These are phyloP conservation scores for Tuber brumale DNA, from an alignment of 495 filamentous ascomycete genomes.

Conservation along the genomic window DNA sequence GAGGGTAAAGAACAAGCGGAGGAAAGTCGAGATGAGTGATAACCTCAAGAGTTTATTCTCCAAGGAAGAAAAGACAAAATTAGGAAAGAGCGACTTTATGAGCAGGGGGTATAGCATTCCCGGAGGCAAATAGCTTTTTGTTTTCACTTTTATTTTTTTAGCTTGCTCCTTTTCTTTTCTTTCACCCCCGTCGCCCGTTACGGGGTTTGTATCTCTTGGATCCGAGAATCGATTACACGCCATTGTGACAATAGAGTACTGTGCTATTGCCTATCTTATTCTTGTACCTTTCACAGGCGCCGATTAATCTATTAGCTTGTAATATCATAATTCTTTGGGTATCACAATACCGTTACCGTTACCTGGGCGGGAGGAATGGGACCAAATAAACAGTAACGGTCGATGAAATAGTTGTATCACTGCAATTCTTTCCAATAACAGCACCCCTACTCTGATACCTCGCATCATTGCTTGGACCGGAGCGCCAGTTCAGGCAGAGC, in stretches of 20 bases:
- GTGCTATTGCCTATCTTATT: neutral
- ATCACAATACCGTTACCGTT: neutral
- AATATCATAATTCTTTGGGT: neutral
- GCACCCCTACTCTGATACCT: neutral
- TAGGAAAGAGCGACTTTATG: slow-evolving; percentile 66
- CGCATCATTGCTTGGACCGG: neutral
- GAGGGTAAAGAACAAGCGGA: slow-evolving; percentile 68
- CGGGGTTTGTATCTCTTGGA: neutral
- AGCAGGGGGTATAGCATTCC: slow-evolving; percentile 66
- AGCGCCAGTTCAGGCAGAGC: neutral
- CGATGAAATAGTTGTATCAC: neutral
- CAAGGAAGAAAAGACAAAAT: slow-evolving; percentile 33
- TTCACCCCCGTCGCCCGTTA: neutral
- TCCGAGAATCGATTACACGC: neutral
- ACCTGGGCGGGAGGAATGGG: neutral
- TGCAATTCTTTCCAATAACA: neutral
- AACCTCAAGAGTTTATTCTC: slow-evolving; percentile 64
- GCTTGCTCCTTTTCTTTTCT: neutral
- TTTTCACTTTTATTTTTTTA: neutral
- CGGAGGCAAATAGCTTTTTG: slow-evolving; percentile 9
- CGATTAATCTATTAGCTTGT: neutral
- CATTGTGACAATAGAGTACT: neutral
- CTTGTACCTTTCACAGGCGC: neutral
- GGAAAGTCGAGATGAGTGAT: slow-evolving; percentile 63
- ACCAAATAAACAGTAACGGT: neutral